A percentile compares a stretch with the other conserved stretches of the same genome.
phyloP scores from a whole-genome alignment of 441 rosid species.

The Populus trichocarpa region DNA sequence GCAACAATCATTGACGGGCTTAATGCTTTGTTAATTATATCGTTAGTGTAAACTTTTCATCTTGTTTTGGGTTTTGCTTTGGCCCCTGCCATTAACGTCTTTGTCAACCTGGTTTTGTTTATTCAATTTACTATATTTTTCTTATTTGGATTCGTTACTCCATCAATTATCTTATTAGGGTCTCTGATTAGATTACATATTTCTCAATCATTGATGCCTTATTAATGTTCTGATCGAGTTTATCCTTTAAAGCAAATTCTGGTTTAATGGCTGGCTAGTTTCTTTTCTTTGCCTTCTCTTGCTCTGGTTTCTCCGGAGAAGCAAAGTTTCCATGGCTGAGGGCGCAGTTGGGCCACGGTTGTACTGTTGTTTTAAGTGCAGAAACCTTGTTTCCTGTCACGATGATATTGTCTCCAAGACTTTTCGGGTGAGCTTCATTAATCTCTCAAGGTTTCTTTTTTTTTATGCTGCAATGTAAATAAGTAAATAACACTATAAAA shows the following conservation, averaged over 20 bases:
- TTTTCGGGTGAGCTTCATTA: conserved; percentile 39
- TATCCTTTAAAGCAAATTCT: neutral
- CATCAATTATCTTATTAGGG: conserved; percentile 3
- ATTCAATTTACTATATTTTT: neutral
- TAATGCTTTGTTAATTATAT: neutral
- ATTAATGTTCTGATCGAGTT: neutral
- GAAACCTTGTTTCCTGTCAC: conserved; percentile 40
- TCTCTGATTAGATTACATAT: neutral
- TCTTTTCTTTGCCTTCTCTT: neutral
- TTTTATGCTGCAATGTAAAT: neutral
- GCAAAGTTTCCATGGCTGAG: conserved; percentile 27
- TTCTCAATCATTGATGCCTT: conserved; percentile 6
- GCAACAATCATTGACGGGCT: neutral
- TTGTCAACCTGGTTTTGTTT: conserved; percentile 11
- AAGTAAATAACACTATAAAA: no score
- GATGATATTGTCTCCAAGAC: conserved; percentile 45
- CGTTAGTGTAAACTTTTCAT: neutral
- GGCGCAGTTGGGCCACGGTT: conserved; percentile 29
- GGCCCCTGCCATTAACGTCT: conserved; percentile 9
- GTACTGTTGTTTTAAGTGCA: conserved; percentile 48
- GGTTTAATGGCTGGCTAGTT: neutral
- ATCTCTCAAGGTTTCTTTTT: neutral
- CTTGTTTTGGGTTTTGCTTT: neutral
- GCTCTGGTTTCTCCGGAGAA: neutral
- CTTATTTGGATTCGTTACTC: conserved; percentile 31